phyloP scores from a whole-genome alignment of 1,284 basidiomycete species.

The Apiotrichum porosum region DNA sequence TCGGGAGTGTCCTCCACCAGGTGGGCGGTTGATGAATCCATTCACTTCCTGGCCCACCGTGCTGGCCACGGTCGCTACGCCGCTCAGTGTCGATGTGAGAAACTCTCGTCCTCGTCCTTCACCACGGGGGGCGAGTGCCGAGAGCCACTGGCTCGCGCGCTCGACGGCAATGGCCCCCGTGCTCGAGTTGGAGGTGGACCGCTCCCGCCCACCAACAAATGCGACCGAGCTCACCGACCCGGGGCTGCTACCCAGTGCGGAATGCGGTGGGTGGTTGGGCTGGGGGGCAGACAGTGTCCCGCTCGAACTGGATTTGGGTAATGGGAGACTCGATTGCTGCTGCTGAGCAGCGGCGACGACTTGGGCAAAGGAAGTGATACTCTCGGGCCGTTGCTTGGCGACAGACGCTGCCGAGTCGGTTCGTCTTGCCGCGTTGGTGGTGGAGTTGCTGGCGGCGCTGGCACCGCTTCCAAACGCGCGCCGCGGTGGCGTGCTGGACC shows the following conservation, averaged over 20 bases:
- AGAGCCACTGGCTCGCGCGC: constrained; percentile 41
- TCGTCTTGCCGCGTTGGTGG: neutral
- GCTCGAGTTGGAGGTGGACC: neutral
- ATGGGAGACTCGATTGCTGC: too few species aligned
- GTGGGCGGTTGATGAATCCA: constrained; percentile 8
- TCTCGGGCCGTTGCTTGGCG: neutral
- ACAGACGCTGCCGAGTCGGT: neutral
- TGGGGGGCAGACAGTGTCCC: too few species aligned
- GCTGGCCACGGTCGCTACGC: constrained; percentile 40
- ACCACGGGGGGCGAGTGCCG: constrained; percentile 40
- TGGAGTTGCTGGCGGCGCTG: too few species aligned
- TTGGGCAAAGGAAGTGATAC: neutral
- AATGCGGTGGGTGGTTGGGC: too few species aligned
- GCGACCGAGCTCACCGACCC: neutral
- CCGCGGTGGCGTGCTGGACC: constrained; percentile 2
- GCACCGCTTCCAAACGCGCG: constrained; percentile 1
- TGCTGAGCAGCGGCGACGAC: too few species aligned
- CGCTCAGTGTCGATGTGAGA: constrained; percentile 32
- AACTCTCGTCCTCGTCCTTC: constrained; percentile 43
- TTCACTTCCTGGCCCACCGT: constrained; percentile 20
- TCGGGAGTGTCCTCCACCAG: neutral
- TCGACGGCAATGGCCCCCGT: constrained; percentile 29
- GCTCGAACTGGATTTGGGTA: too few species aligned
- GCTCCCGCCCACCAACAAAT: neutral
- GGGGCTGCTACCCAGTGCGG: too few species aligned